phyloP scores from a whole-genome alignment of 208 protist species.

The Angomonas deanei region DNA sequence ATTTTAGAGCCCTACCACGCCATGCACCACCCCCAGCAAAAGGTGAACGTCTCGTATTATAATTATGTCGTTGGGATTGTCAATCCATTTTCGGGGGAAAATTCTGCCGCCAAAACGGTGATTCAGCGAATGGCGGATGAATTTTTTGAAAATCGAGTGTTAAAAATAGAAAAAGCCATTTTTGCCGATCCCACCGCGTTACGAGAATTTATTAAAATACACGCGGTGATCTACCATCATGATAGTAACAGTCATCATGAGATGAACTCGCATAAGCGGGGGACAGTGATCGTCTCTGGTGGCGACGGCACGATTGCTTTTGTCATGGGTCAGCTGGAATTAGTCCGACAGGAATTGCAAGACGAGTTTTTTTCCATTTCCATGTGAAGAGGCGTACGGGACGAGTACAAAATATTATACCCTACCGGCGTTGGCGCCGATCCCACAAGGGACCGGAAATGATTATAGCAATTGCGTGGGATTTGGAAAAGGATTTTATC shows the following conservation, averaged over 20 bases:
- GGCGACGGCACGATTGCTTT: constrained; percentile 84
- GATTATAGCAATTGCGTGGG: constrained; percentile 78
- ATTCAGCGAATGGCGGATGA: constrained; percentile 23
- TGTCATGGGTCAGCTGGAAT: constrained; percentile 62
- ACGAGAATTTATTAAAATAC: constrained; percentile 42
- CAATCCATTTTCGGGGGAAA: constrained; percentile 66
- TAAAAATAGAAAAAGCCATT: constrained; percentile 32
- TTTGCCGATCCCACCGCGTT: constrained; percentile 49
- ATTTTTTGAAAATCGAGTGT: constrained; percentile 47
- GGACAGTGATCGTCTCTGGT: constrained; percentile 74
- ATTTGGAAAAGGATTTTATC: constrained; percentile 55
- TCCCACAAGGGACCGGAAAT: constrained; percentile 83
- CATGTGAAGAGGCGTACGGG: background rate
- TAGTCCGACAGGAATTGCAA: constrained; percentile 44
- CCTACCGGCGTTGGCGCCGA: constrained; percentile 62
- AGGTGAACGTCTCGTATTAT: constrained; percentile 1
- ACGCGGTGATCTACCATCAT: constrained; percentile 29
- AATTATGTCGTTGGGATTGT: constrained; percentile 60
- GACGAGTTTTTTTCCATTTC: constrained; percentile 14
- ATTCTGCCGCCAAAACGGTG: constrained; percentile 23
- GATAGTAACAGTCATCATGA: background rate
- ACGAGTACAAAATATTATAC: constrained; percentile 19
- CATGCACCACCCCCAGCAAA: background rate
- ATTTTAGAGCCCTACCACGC: background rate
- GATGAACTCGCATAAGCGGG: constrained; percentile 18